phyloP scores from a whole-genome alignment of 441 rosid species.

The Populus hybrid region DNA sequence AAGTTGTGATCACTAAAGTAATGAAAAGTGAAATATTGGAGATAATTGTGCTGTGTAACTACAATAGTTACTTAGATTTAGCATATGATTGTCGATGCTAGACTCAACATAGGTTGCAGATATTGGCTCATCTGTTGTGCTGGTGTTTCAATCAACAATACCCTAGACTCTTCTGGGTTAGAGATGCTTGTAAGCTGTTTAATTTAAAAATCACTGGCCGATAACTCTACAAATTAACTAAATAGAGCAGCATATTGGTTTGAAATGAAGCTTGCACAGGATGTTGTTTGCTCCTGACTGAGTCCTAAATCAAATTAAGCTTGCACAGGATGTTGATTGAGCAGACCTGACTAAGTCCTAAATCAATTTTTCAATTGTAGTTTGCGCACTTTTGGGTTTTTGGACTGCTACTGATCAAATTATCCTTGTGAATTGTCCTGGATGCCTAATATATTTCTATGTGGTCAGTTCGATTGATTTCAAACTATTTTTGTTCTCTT shows the following conservation, averaged over 20 bases:
- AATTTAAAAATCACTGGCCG: background rate
- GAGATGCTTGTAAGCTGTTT: background rate
- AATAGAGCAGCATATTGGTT: too few relatives aligned
- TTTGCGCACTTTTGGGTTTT: background rate
- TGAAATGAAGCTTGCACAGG: too few relatives aligned
- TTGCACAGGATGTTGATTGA: too few relatives aligned
- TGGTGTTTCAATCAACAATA: background rate
- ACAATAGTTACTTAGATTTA: background rate
- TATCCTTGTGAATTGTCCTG: background rate
- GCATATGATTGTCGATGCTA: background rate
- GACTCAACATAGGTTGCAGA: background rate
- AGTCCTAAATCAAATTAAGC: too few relatives aligned
- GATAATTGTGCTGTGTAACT: background rate
- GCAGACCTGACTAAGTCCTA: too few relatives aligned
- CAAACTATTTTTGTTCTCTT: slow-evolving; percentile 13
- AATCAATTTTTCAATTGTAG: background rate
- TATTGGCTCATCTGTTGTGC: background rate
- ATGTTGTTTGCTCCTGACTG: too few relatives aligned
- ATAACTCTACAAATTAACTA: too few relatives aligned
- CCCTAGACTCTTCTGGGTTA: background rate
- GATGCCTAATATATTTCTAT: background rate
- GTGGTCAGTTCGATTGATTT: slow-evolving; percentile 4
- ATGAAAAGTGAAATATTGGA: background rate
- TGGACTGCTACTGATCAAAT: background rate
- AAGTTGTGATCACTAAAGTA: background rate